phyloP scores from a whole-genome alignment of 768 basidiomycete species.

The Pholiota molesta region DNA sequence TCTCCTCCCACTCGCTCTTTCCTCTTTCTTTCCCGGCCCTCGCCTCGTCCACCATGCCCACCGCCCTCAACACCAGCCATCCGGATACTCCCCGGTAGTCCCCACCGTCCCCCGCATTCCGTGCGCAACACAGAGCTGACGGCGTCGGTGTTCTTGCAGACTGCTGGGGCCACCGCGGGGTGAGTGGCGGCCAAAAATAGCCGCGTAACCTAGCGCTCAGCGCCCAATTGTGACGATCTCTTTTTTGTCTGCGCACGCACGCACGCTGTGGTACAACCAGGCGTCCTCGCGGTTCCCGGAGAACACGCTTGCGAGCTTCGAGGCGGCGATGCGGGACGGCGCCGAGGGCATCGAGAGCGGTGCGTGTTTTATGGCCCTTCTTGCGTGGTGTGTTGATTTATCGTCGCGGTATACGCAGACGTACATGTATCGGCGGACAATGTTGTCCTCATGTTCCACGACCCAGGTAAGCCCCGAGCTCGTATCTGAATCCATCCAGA shows the following conservation, averaged over 20 bases:
- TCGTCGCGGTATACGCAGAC: constrained; percentile 56
- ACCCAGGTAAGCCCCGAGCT: constrained; percentile 59
- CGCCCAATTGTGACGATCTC: neutral
- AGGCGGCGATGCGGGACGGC: constrained; percentile 93
- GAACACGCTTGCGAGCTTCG: constrained; percentile 95
- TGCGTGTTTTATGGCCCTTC: constrained; percentile 40
- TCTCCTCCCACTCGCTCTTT: constrained; percentile 11
- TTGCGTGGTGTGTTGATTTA: constrained; percentile 26
- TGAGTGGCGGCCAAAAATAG: constrained; percentile 27
- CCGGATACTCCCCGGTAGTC: constrained; percentile 35
- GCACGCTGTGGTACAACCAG: constrained; percentile 38
- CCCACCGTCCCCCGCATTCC: neutral
- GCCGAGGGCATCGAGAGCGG: constrained; percentile 98
- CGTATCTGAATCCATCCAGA: neutral
- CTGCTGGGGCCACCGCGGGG: constrained; percentile 67
- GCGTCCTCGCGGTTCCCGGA: constrained; percentile 88
- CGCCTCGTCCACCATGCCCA: neutral
- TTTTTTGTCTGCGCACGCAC: neutral
- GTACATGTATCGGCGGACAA: constrained; percentile 91
- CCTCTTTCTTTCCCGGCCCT: neutral
- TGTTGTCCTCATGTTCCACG: constrained; percentile 95
- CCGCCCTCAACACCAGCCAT: neutral
- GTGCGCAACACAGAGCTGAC: neutral
- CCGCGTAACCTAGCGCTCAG: neutral
- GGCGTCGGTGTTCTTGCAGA: constrained; percentile 40